These are phyloP conservation scores for Micromonas pusilla DNA, from an alignment of 139 green algal genomes.

Conservation along the genomic window DNA sequence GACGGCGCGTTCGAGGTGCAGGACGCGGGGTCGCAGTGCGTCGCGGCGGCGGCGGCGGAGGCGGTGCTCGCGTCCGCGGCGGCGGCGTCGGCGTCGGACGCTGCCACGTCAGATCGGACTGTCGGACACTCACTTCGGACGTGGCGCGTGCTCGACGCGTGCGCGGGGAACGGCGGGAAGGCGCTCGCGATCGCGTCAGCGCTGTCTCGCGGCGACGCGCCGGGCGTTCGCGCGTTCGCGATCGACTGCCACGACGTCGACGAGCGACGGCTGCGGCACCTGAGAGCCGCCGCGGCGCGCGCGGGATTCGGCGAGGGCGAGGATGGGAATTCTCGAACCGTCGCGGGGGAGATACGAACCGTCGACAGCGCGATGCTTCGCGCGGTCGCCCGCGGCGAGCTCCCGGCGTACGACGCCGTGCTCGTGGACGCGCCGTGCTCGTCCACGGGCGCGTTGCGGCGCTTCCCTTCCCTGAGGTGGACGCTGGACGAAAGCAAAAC, in stretches of 20 bases:
- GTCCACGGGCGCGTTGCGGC: conserved; percentile 72
- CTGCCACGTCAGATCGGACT: neutral
- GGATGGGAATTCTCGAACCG: neutral
- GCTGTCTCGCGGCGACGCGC: neutral
- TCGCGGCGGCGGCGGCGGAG: neutral
- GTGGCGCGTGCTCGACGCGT: conserved; percentile 12
- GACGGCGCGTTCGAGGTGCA: conserved; percentile 9
- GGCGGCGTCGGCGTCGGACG: neutral
- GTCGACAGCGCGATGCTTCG: too few relatives aligned
- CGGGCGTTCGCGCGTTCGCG: neutral
- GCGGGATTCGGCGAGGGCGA: neutral
- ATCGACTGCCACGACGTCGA: conserved; percentile 4
- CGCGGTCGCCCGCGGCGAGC: too few relatives aligned
- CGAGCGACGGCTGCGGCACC: neutral
- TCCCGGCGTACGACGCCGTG: conserved; percentile 38
- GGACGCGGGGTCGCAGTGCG: neutral
- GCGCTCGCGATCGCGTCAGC: conserved; percentile 15
- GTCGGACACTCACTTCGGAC: neutral
- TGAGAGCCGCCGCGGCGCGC: neutral
- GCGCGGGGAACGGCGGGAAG: conserved; percentile 15
- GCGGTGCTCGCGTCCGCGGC: neutral
- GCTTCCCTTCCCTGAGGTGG: neutral
- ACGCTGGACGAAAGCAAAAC: neutral
- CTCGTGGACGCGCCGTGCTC: conserved; percentile 88
- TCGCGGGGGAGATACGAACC: neutral